Base-by-base conservation (phyloP, 805 yeast genomes). In the Tetrapisispora fleetii region DNA sequence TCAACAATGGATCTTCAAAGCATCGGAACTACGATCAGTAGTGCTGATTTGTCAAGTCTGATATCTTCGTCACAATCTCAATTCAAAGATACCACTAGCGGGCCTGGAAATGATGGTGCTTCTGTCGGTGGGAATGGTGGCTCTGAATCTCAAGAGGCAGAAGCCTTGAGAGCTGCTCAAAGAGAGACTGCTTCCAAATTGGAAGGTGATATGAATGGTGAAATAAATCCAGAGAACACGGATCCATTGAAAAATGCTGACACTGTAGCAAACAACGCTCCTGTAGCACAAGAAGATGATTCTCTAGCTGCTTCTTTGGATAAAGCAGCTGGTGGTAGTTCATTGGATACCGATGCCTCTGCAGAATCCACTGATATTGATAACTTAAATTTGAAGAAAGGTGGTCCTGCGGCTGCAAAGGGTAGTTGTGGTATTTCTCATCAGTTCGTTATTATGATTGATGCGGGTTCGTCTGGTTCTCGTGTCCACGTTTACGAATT, bases 401-500 rank as follows among this genome's bases (percentile, higher is more conserved):
- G 42, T 17, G 42, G 40, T 21, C 27, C 35, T 2, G 19, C 11
- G 4, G 36, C 42, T 3, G 19, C 40, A 10, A 22, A 35, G 19
- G 48, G 48, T 24, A 22, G 16, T 13, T 75, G 79, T 58, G 60
- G 53, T 3, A 65, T 67, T 46, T 71, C 77, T 24, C 69, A 77
- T 33, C 85, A 85, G 60, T 91, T 76, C 58, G 97, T 90, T 30
- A 77, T 93, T 21, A 90, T 93, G 97, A 74, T 93, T 49, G 99
- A 93, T 71, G 99, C 99, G 5, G 99, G 99, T 8, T 91, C 98
- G 1, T 84, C 96, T 11, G 99, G 99, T 30, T 90, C 98, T 14
- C 81, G 99, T 65, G 85, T 93, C 37, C 99, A 93, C 67, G 83
- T 93, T 42, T 93, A 93, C 68, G 81, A 85, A 58, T 93, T 93